phyloP scores from a whole-genome alignment of 2,329 filamentous ascomycete species.

The Arthrinium puccinioides region DNA sequence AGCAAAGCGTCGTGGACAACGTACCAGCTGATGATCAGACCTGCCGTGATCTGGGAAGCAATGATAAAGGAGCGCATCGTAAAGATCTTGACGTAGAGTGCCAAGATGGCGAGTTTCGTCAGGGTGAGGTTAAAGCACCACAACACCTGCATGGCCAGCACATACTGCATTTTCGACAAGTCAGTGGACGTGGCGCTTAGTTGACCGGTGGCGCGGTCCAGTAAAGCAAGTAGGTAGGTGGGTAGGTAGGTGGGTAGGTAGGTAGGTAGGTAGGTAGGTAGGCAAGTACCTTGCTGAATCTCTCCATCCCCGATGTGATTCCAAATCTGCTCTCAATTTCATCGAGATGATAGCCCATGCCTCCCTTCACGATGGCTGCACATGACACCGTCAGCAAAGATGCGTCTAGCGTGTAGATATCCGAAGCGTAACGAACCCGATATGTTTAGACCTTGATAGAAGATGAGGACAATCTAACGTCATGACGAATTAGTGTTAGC shows the following conservation, averaged over 20 bases:
- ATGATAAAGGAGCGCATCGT: constrained; percentile 1
- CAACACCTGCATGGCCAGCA: background rate
- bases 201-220: background rate
- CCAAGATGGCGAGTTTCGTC: constrained; percentile 1
- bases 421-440: background rate
- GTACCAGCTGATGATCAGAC: background rate
- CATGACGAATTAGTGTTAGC: background rate
- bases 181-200: background rate
- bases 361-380: background rate
- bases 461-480: background rate
- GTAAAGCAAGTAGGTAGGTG: background rate
- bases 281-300: background rate
- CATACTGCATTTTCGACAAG: background rate
- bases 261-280: background rate
- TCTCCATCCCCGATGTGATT: background rate
- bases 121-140: constrained; percentile 2
- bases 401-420: background rate
- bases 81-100: constrained; percentile 1
- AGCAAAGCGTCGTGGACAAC: too few relatives aligned
- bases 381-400: background rate
- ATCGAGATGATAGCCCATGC: background rate
- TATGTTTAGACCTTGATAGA: background rate
- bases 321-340: background rate
- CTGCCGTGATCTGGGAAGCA: background rate
- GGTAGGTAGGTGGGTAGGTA: background rate